Conservation (phyloP, 768 basidiomycete species). For the Chlorophyllum brunneum region DNA sequence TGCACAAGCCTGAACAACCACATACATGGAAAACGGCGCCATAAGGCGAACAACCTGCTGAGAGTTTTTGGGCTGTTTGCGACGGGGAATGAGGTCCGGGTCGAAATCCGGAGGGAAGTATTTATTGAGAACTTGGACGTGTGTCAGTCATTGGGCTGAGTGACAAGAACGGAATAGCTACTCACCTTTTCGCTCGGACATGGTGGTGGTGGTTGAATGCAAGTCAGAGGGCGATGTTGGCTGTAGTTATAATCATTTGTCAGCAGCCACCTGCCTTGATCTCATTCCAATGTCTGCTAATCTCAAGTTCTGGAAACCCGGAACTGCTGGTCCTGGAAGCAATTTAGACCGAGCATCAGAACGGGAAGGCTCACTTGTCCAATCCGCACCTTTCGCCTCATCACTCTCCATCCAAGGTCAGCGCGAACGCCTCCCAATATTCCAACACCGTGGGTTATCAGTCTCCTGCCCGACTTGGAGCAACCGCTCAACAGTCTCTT, state of each 20-base stretch:
- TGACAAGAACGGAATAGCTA: not conserved
- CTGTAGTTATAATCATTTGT: too few relatives aligned
- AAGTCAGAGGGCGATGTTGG: too few relatives aligned
- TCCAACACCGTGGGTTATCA: slow-evolving; percentile 68
- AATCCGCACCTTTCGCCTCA: slow-evolving; percentile 54
- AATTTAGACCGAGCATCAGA: slow-evolving; percentile 81
- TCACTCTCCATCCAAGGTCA: slow-evolving; percentile 68
- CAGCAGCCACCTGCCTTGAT: too few relatives aligned
- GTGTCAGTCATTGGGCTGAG: not conserved
- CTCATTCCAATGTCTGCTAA: slow-evolving; percentile 33
- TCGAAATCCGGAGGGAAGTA: slow-evolving; percentile 99
- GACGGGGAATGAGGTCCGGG: slow-evolving; percentile 90
- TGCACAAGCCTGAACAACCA: slow-evolving; percentile 13
- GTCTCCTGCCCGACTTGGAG: not conserved
- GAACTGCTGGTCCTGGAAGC: slow-evolving; percentile 80
- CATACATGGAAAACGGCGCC: slow-evolving; percentile 98
- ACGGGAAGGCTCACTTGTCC: slow-evolving; percentile 66
- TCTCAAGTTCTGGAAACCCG: slow-evolving; percentile 87
- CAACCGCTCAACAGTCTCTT: not conserved
- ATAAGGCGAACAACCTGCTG: slow-evolving; percentile 98
- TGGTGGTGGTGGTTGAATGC: slow-evolving; percentile 33
- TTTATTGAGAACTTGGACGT: slow-evolving; percentile 78
- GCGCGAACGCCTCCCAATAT: slow-evolving; percentile 83
- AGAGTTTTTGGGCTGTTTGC: slow-evolving; percentile 88
- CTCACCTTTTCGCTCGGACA: slow-evolving; percentile 84